These are phyloP conservation scores for Neoascochyta sp. DNA, from an alignment of 2,329 filamentous ascomycete species.

Conservation along the genomic window DNA sequence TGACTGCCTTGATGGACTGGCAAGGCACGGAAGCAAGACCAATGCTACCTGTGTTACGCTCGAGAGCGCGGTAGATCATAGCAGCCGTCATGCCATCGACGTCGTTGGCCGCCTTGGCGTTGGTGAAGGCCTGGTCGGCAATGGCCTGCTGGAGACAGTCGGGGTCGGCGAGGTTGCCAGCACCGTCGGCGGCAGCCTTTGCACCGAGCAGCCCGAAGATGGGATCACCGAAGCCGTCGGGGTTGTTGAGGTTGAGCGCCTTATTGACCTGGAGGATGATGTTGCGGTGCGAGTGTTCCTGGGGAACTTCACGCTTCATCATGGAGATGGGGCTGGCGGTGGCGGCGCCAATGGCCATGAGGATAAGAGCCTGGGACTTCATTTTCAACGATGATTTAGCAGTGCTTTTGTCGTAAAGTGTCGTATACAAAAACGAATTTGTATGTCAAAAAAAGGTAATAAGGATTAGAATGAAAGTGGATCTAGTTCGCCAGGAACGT, in stretches of 20 bases:
- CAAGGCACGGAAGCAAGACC: constrained; percentile 58
- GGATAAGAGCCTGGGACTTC: constrained; percentile 33
- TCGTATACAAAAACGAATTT: constrained; percentile 6
- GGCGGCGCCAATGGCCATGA: constrained; percentile 29
- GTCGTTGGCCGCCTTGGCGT: constrained; percentile 53
- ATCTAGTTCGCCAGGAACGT: no score
- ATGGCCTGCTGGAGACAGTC: constrained; percentile 59
- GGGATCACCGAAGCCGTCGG: constrained; percentile 47
- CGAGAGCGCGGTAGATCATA: constrained; percentile 53
- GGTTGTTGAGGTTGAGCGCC: constrained; percentile 47
- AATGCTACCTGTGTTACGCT: constrained; percentile 59
- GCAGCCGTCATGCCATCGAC: constrained; percentile 54
- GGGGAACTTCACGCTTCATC: constrained; percentile 51
- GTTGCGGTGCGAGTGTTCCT: constrained; percentile 55
- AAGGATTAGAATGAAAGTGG: no score
- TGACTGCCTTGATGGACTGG: constrained; percentile 53
- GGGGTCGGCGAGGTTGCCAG: constrained; percentile 49
- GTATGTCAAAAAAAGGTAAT: no score
- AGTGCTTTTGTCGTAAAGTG: constrained; percentile 3
- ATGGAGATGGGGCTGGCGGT: constrained; percentile 24
- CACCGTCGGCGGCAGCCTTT: constrained; percentile 48
- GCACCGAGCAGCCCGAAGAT: constrained; percentile 54
- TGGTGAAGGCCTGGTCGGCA: constrained; percentile 59
- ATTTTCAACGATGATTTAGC: constrained; percentile 19
- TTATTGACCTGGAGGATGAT: constrained; percentile 47